Conservation (phyloP, 306 rosid species). For the Spatholobus suberectus region DNA sequence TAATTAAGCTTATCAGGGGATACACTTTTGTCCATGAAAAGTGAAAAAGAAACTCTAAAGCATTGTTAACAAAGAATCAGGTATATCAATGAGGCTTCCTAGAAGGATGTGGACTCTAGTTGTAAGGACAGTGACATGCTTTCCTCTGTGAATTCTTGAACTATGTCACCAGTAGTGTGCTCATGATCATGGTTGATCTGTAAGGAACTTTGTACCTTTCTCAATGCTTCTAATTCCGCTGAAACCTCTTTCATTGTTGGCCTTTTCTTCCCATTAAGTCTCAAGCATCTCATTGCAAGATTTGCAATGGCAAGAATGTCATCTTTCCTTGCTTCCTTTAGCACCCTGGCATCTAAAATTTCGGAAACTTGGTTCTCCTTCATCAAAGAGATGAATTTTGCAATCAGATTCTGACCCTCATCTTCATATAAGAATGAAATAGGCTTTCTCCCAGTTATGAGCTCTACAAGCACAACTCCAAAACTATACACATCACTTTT, state of each 20-base stretch:
- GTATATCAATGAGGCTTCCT: neutral
- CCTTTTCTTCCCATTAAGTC: conserved; percentile 57
- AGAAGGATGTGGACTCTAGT: conserved; percentile 37
- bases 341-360: conserved; percentile 50
- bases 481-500: conserved; percentile 64
- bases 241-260: conserved; percentile 69
- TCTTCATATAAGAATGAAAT: conserved; percentile 39
- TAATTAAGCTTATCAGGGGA: neutral
- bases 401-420: conserved; percentile 50
- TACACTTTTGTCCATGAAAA: neutral
- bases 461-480: conserved; percentile 67
- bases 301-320: conserved; percentile 47
- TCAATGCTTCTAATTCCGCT: conserved; percentile 55
- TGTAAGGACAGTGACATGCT: conserved; percentile 33
- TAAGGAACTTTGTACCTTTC: conserved; percentile 41
- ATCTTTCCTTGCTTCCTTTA: conserved; percentile 44
- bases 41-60: neutral
- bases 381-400: conserved; percentile 51
- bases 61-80: neutral
- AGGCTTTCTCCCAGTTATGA: conserved; percentile 56
- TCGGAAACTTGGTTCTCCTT: conserved; percentile 39
- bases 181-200: conserved; percentile 33
- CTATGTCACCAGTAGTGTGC: neutral
- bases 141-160: conserved; percentile 41
- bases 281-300: conserved; percentile 64